These are phyloP conservation scores for Globisporangium viniferum DNA, from an alignment of 352 stramenopile species.

Conservation along the genomic window DNA sequence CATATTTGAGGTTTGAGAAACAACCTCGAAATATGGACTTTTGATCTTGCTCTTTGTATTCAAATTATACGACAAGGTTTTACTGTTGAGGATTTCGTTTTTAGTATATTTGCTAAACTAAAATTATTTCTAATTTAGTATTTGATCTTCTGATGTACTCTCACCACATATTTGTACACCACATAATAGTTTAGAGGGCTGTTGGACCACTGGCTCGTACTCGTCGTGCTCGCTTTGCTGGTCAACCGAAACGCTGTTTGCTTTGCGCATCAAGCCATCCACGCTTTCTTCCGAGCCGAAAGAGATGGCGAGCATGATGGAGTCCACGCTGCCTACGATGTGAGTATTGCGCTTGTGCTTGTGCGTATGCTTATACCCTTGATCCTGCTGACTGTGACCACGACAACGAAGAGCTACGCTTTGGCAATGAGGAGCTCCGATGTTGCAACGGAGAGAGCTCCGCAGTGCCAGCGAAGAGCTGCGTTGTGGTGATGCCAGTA, in stretches of 20 bases:
- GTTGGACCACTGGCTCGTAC: no score
- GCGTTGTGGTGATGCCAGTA: background rate
- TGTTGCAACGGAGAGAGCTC: background rate
- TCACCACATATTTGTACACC: no score
- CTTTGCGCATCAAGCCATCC: conserved; percentile 10
- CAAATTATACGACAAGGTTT: no score
- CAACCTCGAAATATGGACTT: no score
- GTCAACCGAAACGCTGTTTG: conserved; percentile 2
- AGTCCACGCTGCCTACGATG: conserved; percentile 74
- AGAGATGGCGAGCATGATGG: conserved; percentile 55
- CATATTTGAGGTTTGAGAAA: no score
- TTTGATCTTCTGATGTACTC: no score
- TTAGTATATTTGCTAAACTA: no score
- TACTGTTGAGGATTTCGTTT: no score
- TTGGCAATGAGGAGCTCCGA: background rate
- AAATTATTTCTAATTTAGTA: no score
- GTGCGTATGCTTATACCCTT: background rate
- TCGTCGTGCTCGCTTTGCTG: conserved; percentile 15
- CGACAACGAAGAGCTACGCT: background rate
- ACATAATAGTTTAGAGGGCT: no score
- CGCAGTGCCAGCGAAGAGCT: background rate
- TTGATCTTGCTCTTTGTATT: no score
- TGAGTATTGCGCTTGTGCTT: conserved; percentile 20
- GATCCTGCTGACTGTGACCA: background rate
- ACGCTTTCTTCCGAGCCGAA: background rate